Evolutionary conservation across 2,329 filamentous ascomycete species (phyloP), one percentile per base, ranked within the genome.

Genomic region (Diaporthe aspalathi): DNA sequence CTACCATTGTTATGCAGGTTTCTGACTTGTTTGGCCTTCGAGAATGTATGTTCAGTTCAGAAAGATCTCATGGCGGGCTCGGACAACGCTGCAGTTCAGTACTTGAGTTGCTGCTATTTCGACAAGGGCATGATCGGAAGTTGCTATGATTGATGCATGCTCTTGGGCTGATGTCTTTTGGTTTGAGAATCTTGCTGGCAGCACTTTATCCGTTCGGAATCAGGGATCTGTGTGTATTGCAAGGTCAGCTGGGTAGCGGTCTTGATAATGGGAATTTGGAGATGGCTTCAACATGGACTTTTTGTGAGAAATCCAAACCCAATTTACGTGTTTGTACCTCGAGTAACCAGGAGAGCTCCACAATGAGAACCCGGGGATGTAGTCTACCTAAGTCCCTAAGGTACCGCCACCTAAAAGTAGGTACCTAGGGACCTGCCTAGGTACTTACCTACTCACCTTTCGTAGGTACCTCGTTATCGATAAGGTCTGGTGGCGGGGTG

Each of bases 31-130:
- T 6, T 2, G 3, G 1, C 43, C 6, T 67, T 6, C 2, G 1
- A 67, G 63, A 45, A 35, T 5, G 22, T 29, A 3, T 67, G 63
- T 7, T 54, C 38, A 11, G 38, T 67, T 2, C 32, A 67, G 38
- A 67, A 67, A 24, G 47, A 67, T 22, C 5, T 54, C 2, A 52
- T 40, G 32, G 35, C 27, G 20, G 63, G 63, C 16, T n/a, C 17
- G 0, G 32, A 27, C 5, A 67, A 67, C 11, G 50, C 63, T 2
- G 63, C 63, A 6, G 40, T 32, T 14, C 22, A 54, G 38, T 67
- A 43, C 63, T 54, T 67, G 63, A 53, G 5, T 4, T 67, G 63
- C 32, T 67, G 63, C 20, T 67, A 67, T 29, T 52, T 50, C 16
- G 17, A 22, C n/a, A 54, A 22, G 22, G 3, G 14, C n/a, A n/a